Evolutionary conservation across 345 rosid genomes (phyloP), one percentile per base, ranked within the genome.

Genomic region (Abelmoschus esculentus): DNA sequence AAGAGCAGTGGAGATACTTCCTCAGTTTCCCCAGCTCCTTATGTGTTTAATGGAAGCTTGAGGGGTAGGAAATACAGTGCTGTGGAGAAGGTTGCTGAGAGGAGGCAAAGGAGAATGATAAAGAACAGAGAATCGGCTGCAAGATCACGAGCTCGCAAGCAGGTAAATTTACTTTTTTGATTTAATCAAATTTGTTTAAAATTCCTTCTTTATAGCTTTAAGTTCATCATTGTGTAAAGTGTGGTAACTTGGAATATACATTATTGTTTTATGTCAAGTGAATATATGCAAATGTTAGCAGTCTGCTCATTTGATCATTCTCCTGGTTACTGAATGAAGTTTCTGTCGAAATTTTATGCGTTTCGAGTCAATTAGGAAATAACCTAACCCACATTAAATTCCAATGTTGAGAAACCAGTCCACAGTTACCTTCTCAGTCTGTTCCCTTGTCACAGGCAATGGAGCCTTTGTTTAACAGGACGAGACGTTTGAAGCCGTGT

Each of bases 91-190:
- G 99, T 89, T 80, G 91, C 80, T 69, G 99, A 95, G 86, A 89
- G 98, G 84, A 95, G 97, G 81, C 98, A 92, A 66, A 88, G 86
- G 77, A 90, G 99, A 82, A 95, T 95, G 99, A 92, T 95, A 56
- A 95, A 95, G 87, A 95, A 95, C 58, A 86, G 99, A 78, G 98
- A 95, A 77, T 91, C 99, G 13, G 99, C 99, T 80, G 98, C 99
- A 42, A 84, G 98, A 68, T 95, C 99, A 34, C 88, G 99, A 4
- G 99, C 99, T 74, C 99, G 99, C 50, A 95, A 95, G 81, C 99
- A 95, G 87, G 99, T 91, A 74, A 83, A 73, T 75, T 53, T 72
- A 63, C n/a, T 14, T 3, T 3, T 77, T 61, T 22, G 12, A 53
- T 66, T 58, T 40, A 52, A 38, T 62, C 34, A 1, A 17, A 17